Conservation (phyloP, 257 asterid genomes). For the Solanum habrochaites region DNA sequence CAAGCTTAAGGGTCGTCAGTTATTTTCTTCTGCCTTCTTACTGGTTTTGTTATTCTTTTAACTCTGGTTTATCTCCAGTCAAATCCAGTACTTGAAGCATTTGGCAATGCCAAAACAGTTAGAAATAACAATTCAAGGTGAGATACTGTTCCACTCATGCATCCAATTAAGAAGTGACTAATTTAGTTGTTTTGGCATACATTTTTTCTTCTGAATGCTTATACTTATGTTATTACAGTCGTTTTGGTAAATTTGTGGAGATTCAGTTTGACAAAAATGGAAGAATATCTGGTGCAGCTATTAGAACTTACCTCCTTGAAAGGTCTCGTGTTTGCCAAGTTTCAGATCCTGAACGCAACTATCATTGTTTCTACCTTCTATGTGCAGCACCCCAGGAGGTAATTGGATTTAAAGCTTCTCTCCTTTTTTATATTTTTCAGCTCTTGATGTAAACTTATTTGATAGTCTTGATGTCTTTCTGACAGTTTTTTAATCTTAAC, state of each 20-base stretch:
- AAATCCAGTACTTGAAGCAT: slow-evolving; percentile 16
- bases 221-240: slow-evolving; percentile 42
- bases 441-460: neutral
- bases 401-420: neutral
- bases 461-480: neutral
- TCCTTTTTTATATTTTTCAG: neutral
- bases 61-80: slow-evolving; percentile 7
- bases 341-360: slow-evolving; percentile 96
- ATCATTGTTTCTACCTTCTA: slow-evolving; percentile 93
- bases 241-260: slow-evolving; percentile 96
- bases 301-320: slow-evolving; percentile 95
- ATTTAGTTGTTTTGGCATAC: neutral
- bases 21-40: neutral
- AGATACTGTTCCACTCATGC: neutral
- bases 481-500: slow-evolving; percentile 19
- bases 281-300: slow-evolving; percentile 97
- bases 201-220: neutral
- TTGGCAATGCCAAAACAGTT: slow-evolving; percentile 17
- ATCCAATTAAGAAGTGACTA: neutral
- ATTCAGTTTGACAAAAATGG: slow-evolving; percentile 91
- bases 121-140: slow-evolving; percentile 10
- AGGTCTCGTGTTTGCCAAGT: slow-evolving; percentile 98
- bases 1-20: neutral
- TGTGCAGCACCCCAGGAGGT: slow-evolving; percentile 99
- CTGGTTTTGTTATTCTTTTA: neutral